These are phyloP conservation scores for Cyclotella distinguenda DNA, from an alignment of 108 stramenopile species.

Conservation along the genomic window DNA sequence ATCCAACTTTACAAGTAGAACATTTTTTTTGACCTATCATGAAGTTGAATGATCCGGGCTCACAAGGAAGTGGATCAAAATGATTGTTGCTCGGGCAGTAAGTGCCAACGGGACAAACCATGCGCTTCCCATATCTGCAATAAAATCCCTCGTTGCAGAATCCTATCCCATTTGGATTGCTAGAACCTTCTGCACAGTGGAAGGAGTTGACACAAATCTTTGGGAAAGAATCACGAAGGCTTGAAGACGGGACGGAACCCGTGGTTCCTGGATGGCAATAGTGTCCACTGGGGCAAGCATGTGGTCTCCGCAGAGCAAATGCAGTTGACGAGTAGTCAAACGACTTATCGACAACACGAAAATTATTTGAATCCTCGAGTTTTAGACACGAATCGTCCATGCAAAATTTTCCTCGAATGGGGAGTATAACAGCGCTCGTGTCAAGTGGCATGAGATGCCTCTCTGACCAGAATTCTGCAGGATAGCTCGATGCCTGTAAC, in stretches of 20 bases:
- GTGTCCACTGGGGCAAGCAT: slow-evolving; percentile 60
- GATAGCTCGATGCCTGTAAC: slow-evolving; percentile 36
- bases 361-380: slow-evolving; percentile 57
- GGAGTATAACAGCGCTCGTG: slow-evolving; percentile 49
- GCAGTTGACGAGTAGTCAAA: slow-evolving; percentile 68
- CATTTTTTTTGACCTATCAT: slow-evolving; percentile 67
- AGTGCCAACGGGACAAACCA: slow-evolving; percentile 70
- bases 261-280: slow-evolving; percentile 72
- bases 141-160: slow-evolving; percentile 76
- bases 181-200: slow-evolving; percentile 72
- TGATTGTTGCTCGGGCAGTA: slow-evolving; percentile 79
- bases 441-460: slow-evolving; percentile 45
- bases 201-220: slow-evolving; percentile 36
- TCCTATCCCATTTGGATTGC: slow-evolving; percentile 62
- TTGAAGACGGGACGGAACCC: slow-evolving; percentile 1
- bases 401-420: slow-evolving; percentile 52
- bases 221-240: slow-evolving; percentile 30
- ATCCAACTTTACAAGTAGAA: slow-evolving; percentile 72
- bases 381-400: slow-evolving; percentile 49
- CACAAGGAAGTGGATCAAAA: slow-evolving; percentile 66
- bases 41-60: slow-evolving; percentile 79
- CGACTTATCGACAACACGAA: slow-evolving; percentile 52
- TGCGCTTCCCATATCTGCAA: slow-evolving; percentile 52
- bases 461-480: slow-evolving; percentile 45
- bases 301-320: slow-evolving; percentile 54